These are phyloP conservation scores for Clavispora asparagi DNA, from an alignment of 805 yeast genomes.

Conservation along the genomic window DNA sequence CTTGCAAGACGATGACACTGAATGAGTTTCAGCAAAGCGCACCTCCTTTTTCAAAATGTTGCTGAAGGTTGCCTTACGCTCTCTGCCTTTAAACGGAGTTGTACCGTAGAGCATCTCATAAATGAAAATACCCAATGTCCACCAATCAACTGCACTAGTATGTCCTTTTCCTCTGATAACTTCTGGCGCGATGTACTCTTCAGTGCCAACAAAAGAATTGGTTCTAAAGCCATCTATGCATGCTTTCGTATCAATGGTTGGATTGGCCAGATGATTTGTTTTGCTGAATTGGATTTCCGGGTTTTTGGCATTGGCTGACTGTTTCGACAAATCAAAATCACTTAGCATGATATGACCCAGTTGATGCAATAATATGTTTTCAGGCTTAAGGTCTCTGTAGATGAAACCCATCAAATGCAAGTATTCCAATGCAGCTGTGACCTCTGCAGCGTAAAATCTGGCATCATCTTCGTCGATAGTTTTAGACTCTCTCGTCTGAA, in stretches of 20 bases:
- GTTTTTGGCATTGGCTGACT: constrained; percentile 67
- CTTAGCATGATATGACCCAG: constrained; percentile 98
- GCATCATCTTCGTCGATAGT: constrained; percentile 88
- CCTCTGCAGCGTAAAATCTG: constrained; percentile 92
- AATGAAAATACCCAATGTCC: constrained; percentile 93
- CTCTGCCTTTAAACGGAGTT: constrained; percentile 93
- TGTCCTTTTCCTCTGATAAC: constrained; percentile 97
- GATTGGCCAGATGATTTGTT: constrained; percentile 36
- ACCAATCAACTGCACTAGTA: constrained; percentile 98
- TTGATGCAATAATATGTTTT: constrained; percentile 87
- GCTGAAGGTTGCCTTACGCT: constrained; percentile 83
- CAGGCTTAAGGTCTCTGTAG: constrained; percentile 95
- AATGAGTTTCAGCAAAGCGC: constrained; percentile 63
- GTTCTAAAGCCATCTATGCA: constrained; percentile 96
- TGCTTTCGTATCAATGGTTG: constrained; percentile 85
- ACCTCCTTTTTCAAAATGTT: constrained; percentile 83
- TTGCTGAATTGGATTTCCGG: constrained; percentile 58
- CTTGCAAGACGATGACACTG: constrained; percentile 71
- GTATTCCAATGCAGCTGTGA: constrained; percentile 93
- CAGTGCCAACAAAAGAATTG: constrained; percentile 97
- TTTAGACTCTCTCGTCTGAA: constrained; percentile 84
- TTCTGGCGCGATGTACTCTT: constrained; percentile 98
- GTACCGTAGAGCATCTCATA: constrained; percentile 95
- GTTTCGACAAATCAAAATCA: constrained; percentile 93
- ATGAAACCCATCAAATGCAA: constrained; percentile 95